A percentile compares a stretch with the other conserved stretches of the same genome.
These are phyloP conservation scores for Piper longum DNA, from an alignment of 164 flowering plant species.

Conservation along the genomic window DNA sequence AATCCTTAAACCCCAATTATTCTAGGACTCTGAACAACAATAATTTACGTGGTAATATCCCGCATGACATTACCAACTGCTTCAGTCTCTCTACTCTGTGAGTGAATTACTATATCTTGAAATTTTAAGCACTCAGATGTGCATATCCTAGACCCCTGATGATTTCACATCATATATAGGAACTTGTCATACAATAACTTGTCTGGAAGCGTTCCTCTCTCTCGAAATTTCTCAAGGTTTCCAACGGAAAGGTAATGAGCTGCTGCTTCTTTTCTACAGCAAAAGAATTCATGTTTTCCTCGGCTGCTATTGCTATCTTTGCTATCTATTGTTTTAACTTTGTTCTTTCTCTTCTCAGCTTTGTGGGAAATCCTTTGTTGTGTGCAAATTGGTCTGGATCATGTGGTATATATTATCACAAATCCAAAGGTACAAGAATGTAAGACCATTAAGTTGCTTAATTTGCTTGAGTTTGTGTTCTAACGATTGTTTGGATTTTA, in stretches of 20 bases:
- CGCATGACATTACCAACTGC: conserved; percentile 62
- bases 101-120: conserved; percentile 11
- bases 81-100: conserved; percentile 58
- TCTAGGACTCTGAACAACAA: conserved; percentile 66
- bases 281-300: not conserved
- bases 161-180: conserved; percentile 17
- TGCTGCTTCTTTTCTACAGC: not conserved
- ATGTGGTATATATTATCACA: conserved; percentile 33
- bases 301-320: not conserved
- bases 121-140: not conserved
- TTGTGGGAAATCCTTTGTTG: conserved; percentile 62
- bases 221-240: conserved; percentile 52
- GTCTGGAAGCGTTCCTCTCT: conserved; percentile 49
- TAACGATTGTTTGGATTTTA: not conserved
- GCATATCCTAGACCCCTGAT: not conserved
- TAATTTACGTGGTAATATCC: conserved; percentile 49
- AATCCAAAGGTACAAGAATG: conserved; percentile 38
- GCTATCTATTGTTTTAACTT: not conserved
- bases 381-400: conserved; percentile 83
- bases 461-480: not conserved
- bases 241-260: conserved; percentile 49
- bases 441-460: not conserved
- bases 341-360: conserved; percentile 26
- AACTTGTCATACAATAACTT: conserved; percentile 78
- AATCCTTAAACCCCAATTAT: not conserved